phyloP scores from a whole-genome alignment of 2,329 filamentous ascomycete species.

The Hymenoscyphus occultus region DNA sequence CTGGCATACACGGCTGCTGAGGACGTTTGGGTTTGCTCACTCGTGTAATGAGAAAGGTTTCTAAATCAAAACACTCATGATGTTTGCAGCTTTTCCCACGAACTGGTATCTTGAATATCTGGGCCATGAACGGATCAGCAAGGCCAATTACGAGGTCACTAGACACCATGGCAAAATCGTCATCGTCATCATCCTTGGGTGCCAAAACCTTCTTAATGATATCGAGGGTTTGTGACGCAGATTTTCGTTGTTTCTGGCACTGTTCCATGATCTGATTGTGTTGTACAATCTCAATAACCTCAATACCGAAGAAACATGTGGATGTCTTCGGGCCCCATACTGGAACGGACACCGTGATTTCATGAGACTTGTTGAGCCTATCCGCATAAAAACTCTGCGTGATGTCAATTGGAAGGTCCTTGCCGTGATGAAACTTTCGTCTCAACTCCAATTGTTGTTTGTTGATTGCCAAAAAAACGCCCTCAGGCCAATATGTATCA shows the following conservation, averaged over 20 bases:
- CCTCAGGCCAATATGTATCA: constrained; percentile 69
- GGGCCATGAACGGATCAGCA: constrained; percentile 63
- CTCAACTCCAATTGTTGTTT: constrained; percentile 53
- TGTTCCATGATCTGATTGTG: constrained; percentile 44
- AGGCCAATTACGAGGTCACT: constrained; percentile 60
- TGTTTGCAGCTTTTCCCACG: constrained; percentile 70
- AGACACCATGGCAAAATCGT: constrained; percentile 60
- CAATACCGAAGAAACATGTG: constrained; percentile 66
- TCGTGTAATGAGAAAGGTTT: constrained; percentile 72
- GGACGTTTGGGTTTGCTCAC: constrained; percentile 44
- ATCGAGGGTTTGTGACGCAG: constrained; percentile 49
- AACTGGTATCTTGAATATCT: constrained; percentile 67
- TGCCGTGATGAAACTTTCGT: constrained; percentile 69
- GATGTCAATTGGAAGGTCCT: constrained; percentile 73
- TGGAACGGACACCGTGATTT: constrained; percentile 27
- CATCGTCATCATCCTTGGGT: constrained; percentile 46
- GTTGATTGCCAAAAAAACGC: constrained; percentile 69
- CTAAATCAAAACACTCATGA: constrained; percentile 85
- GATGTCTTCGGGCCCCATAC: constrained; percentile 32
- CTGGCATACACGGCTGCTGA: constrained; percentile 54
- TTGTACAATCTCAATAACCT: constrained; percentile 58
- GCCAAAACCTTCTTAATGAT: constrained; percentile 55
- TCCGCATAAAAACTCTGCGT: constrained; percentile 46
- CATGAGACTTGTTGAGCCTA: constrained; percentile 17
- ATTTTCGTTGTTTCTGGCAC: constrained; percentile 40